phyloP scores from a whole-genome alignment of 345 rosid genomes.

The Populus ilicifolia region DNA sequence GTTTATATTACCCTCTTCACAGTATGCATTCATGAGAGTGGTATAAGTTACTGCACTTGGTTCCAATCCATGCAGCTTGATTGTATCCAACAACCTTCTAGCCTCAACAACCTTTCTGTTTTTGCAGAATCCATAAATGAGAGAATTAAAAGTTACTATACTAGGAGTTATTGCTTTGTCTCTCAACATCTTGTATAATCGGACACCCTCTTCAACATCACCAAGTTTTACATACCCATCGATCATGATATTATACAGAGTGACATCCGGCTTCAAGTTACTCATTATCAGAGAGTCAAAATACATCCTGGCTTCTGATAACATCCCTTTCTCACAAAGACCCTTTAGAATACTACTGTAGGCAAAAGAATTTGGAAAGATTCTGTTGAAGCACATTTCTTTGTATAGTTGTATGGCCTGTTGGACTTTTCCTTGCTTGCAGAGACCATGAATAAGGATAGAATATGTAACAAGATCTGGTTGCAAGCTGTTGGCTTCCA shows the following conservation, averaged over 20 bases:
- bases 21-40: slow-evolving; percentile 66
- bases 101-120: slow-evolving; percentile 39
- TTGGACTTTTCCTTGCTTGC: slow-evolving; percentile 61
- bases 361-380: slow-evolving; percentile 43
- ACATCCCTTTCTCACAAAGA: slow-evolving; percentile 50
- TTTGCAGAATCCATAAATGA: slow-evolving; percentile 59
- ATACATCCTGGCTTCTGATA: slow-evolving; percentile 49
- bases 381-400: slow-evolving; percentile 46
- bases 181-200: slow-evolving; percentile 33
- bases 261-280: slow-evolving; percentile 35
- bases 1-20: slow-evolving; percentile 40
- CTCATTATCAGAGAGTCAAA: slow-evolving; percentile 44
- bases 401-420: slow-evolving; percentile 49
- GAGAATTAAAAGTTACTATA: slow-evolving; percentile 60
- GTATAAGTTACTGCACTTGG: slow-evolving; percentile 65
- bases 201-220: slow-evolving; percentile 46
- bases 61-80: slow-evolving; percentile 41
- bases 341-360: slow-evolving; percentile 51
- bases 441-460: slow-evolving; percentile 63
- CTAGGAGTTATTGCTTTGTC: slow-evolving; percentile 51
- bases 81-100: slow-evolving; percentile 39
- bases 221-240: slow-evolving; percentile 60
- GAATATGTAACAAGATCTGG: slow-evolving; percentile 64
- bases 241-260: slow-evolving; percentile 65
- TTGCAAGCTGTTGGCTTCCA: slow-evolving; percentile 46